Evolutionary conservation across 305 asterid genomes (phyloP), one percentile per base, ranked within the genome.

Genomic region (Fraxinus angustifolia): DNA sequence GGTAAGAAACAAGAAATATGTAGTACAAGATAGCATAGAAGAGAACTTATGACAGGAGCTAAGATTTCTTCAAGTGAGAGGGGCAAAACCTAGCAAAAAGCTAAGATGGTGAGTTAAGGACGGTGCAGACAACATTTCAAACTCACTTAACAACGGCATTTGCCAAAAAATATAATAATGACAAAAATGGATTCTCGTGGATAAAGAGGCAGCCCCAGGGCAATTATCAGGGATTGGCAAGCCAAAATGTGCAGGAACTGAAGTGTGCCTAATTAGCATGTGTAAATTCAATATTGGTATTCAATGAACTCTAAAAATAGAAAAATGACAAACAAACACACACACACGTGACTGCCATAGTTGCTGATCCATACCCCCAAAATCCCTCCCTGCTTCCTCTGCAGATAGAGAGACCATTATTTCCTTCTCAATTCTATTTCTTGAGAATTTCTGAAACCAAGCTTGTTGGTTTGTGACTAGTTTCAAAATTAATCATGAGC

Each of bases 401-500:
- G 78, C 65, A 75, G 21, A 40, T 28, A 50, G 34, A 74, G 16
- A 74, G n/a, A 40, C 78, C 60, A 73, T 74, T 7, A 42, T 10
- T 75, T 26, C 42, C 34, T 34, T 35, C 26, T 73, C 33, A 73
- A 73, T 42, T 19, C 71, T 58, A 58, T 58, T 58, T 58, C 30
- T n/a, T 19, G 12, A 17, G 71, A 60, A 19, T 21, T 60, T 21
- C 28, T 60, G 28, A 19, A 60, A 60, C 33, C 71, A 26, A 21
- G 71, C 31, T 21, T 19, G 30, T 60, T 60, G 28, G 71, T 60
- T 21, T 4, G 16, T 7, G 14, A 60, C 71, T 62, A 23, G 71
- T 62, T 23, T 62, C 71, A 62, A 17, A 75, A 45, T 23, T 19
- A 16, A 38, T 40, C 78, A 75, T 75, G 78, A 75, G 78, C 62